These are phyloP conservation scores for Grosmannia penicillata DNA, from an alignment of 2,329 filamentous ascomycete species.

Conservation along the genomic window DNA sequence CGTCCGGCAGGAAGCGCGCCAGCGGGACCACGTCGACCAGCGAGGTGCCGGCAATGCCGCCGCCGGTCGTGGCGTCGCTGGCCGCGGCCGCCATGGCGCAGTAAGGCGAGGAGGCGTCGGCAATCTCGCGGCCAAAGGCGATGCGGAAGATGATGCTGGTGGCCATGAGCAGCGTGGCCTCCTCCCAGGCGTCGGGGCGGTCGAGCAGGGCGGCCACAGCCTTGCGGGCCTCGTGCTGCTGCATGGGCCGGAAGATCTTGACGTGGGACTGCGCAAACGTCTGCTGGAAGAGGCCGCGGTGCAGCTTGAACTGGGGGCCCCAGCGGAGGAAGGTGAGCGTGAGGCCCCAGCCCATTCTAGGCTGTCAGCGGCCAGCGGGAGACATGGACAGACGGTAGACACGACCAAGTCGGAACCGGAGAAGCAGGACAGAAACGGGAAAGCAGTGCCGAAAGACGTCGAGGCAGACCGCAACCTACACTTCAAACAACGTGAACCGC, in stretches of 20 bases:
- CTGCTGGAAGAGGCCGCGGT: conserved; percentile 24
- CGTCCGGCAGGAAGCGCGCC: conserved; percentile 23
- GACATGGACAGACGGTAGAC: no score
- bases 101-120: conserved; percentile 21
- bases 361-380: neutral
- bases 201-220: conserved; percentile 17
- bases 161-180: conserved; percentile 20
- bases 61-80: conserved; percentile 14
- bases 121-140: conserved; percentile 26
- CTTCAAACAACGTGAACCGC: conserved; percentile 21
- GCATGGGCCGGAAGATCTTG: conserved; percentile 8
- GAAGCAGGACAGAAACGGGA: no score
- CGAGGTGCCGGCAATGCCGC: conserved; percentile 18
- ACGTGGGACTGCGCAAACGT: conserved; percentile 17
- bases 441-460: neutral
- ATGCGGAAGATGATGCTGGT: conserved; percentile 26
- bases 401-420: no score
- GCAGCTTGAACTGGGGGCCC: conserved; percentile 24
- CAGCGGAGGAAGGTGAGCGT: conserved; percentile 26
- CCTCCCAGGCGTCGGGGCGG: conserved; percentile 21
- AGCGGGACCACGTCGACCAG: conserved; percentile 33
- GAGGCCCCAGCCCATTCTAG: conserved; percentile 25
- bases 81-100: conserved; percentile 20
- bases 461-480: conserved; percentile 6
- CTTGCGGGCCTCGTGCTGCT: conserved; percentile 17